phyloP scores from a whole-genome alignment of 2,329 filamentous ascomycete genomes.

The Clonostachys rosea region DNA sequence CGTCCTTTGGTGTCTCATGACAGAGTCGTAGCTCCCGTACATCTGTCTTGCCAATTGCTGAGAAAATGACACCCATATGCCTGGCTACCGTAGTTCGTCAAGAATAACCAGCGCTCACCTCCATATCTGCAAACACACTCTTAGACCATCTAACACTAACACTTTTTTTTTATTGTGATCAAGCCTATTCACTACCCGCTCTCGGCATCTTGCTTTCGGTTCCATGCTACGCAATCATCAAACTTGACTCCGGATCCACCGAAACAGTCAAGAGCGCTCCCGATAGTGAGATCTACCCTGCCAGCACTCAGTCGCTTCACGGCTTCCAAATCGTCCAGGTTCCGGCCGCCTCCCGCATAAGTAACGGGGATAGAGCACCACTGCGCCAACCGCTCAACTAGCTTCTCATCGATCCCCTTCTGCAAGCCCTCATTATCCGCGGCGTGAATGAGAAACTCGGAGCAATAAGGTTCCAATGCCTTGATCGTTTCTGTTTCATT shows the following conservation, averaged over 20 bases:
- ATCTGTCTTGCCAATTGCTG: no score
- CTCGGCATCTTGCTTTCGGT: constrained; percentile 39
- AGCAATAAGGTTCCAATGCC: constrained; percentile 83
- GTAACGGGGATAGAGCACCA: constrained; percentile 95
- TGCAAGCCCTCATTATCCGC: constrained; percentile 96
- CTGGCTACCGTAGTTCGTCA: no score
- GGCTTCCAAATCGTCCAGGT: constrained; percentile 73
- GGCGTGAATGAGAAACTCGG: constrained; percentile 94
- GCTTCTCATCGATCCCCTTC: constrained; percentile 79
- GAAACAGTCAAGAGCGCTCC: constrained; percentile 94
- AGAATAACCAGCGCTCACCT: no score
- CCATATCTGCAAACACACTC: no score
- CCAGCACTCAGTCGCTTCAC: constrained; percentile 76
- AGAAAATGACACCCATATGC: no score
- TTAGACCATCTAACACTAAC: no score
- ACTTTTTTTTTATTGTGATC: no score
- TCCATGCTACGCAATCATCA: constrained; percentile 88
- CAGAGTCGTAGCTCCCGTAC: no score
- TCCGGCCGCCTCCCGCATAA: constrained; percentile 90
- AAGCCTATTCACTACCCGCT: no score
- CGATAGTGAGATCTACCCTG: constrained; percentile 89
- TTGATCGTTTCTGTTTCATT: constrained; percentile 65
- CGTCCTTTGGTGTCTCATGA: no score
- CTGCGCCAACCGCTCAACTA: constrained; percentile 70
- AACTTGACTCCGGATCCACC: constrained; percentile 84